These are phyloP conservation scores for Pholiota conissans DNA, from an alignment of 768 basidiomycete species.

Conservation along the genomic window DNA sequence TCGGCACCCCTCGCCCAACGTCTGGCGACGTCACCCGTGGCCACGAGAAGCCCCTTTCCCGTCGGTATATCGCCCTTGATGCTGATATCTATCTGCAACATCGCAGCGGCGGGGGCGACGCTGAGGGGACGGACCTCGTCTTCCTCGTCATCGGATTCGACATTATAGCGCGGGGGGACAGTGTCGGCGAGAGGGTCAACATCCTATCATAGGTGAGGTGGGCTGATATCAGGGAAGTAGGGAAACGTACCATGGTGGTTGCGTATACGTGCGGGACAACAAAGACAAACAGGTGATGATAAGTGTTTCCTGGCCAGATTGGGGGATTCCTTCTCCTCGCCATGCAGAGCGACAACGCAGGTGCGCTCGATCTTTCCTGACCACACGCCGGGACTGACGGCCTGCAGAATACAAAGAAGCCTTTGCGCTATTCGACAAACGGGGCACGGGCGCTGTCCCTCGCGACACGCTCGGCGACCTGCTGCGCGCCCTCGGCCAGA, in stretches of 20 bases:
- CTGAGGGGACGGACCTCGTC: conserved; percentile 40
- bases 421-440: conserved; percentile 97
- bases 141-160: conserved; percentile 71
- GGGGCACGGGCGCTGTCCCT: conserved; percentile 88
- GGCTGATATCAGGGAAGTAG: background rate
- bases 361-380: conserved; percentile 21
- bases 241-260: conserved; percentile 8
- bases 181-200: conserved; percentile 56
- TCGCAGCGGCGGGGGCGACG: conserved; percentile 15
- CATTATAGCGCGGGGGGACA: conserved; percentile 56
- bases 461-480: conserved; percentile 90
- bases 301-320: no score
- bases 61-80: conserved; percentile 35
- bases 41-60: conserved; percentile 39
- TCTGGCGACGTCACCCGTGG: conserved; percentile 42
- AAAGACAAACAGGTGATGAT: conserved; percentile 12
- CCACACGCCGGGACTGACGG: background rate
- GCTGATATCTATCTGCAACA: conserved; percentile 29
- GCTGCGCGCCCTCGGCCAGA: conserved; percentile 92
- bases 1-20: conserved; percentile 53
- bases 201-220: conserved; percentile 33
- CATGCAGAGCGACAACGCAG: conserved; percentile 45
- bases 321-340: no score
- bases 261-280: background rate
- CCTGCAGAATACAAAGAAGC: conserved; percentile 93